Evolutionary conservation across 768 basidiomycete species (phyloP).

Genomic region (Amanita pseudoporphyria): DNA sequence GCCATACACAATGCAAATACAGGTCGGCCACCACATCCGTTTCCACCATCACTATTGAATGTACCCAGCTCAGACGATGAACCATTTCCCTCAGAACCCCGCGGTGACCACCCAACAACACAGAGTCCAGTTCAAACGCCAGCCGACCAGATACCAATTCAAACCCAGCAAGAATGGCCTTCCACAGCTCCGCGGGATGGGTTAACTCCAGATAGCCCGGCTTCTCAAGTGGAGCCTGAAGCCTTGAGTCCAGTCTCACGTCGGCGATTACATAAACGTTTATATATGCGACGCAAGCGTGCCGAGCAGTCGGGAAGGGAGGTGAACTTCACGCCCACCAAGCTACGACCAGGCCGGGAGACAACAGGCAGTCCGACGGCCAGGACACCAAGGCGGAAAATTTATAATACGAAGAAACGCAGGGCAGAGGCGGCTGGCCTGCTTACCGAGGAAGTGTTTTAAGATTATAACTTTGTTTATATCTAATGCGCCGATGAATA

Average conservation of each 20-base stretch:
- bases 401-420: constrained; percentile 9
- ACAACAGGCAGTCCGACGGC: constrained; percentile 13
- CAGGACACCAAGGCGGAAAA: constrained; percentile 12
- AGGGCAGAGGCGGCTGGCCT: background rate
- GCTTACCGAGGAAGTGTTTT: background rate
- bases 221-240: background rate
- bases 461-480: background rate
- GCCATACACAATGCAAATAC: background rate
- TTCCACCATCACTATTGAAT: background rate
- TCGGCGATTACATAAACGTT: constrained; percentile 47
- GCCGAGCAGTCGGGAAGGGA: constrained; percentile 34
- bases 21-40: background rate
- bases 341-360: constrained; percentile 28
- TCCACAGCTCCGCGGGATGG: background rate
- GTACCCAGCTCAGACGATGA: background rate
- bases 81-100: background rate
- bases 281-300: constrained; percentile 67
- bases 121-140: background rate
- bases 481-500: background rate
- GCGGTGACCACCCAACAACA: background rate
- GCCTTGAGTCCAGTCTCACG: constrained; percentile 34
- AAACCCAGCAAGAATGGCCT: background rate
- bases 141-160: background rate
- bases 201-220: background rate
- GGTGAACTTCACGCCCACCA: constrained; percentile 19